phyloP scores from a whole-genome alignment of 805 yeast species.

The Candida glaebosa region DNA sequence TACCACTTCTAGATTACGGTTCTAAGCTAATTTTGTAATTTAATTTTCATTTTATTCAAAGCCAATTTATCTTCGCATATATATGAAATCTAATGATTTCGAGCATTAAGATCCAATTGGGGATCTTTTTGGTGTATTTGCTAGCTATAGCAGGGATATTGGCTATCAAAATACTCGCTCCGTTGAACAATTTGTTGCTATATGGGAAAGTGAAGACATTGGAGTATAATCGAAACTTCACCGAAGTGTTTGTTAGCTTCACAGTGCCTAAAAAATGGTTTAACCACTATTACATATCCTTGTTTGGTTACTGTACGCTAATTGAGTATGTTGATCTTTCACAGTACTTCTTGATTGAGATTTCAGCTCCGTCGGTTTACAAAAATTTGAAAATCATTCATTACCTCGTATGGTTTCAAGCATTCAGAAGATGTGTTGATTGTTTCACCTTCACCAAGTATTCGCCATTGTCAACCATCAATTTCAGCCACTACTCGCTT shows the following conservation, averaged over 20 bases:
- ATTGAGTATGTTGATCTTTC: conserved; percentile 5
- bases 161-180: conserved; percentile 12
- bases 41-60: too few species aligned
- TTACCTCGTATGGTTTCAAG: conserved; percentile 40
- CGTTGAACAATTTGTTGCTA: conserved; percentile 17
- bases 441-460: conserved; percentile 48
- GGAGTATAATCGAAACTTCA: neutral
- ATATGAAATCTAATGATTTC: too few species aligned
- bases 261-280: conserved; percentile 66
- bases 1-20: neutral
- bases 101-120: neutral
- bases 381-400: conserved; percentile 20
- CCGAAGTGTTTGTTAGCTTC: conserved; percentile 16
- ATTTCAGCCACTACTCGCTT: conserved; percentile 61
- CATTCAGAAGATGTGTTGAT: conserved; percentile 54
- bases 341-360: conserved; percentile 1
- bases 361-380: conserved; percentile 7
- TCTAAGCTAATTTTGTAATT: too few species aligned
- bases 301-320: conserved; percentile 19
- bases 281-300: conserved; percentile 55
- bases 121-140: conserved; percentile 3
- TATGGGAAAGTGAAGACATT: conserved; percentile 19
- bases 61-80: too few species aligned
- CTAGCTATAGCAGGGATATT: conserved; percentile 10
- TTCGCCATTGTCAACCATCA: conserved; percentile 50